Conservation (phyloP, 2,329 filamentous ascomycete species). For the Fusarium sp. region DNA sequence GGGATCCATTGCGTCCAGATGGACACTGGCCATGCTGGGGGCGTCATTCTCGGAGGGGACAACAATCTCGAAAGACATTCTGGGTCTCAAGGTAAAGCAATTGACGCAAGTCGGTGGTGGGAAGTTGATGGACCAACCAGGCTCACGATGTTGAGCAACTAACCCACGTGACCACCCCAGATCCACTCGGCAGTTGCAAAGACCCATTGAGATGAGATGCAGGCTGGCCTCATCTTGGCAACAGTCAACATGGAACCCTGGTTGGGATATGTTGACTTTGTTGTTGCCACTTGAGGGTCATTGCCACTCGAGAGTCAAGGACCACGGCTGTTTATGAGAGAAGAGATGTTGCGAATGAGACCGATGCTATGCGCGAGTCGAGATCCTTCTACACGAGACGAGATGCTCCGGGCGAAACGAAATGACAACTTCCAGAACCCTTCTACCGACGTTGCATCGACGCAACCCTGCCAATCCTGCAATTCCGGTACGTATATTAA, state of each 20-base stretch:
- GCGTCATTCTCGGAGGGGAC: conserved; percentile 42
- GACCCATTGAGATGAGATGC: background rate
- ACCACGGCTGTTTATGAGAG: background rate
- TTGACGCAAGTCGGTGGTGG: conserved; percentile 7
- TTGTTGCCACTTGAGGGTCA: background rate
- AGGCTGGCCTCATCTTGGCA: background rate
- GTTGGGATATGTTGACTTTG: background rate
- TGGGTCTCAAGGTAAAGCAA: background rate
- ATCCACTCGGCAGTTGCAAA: background rate
- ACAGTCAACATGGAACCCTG: background rate
- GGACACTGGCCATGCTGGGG: conserved; percentile 43
- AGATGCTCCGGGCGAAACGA: background rate
- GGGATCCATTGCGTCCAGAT: conserved; percentile 52
- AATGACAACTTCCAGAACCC: background rate
- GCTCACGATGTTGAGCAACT: conserved; percentile 14
- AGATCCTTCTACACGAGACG: background rate
- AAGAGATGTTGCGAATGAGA: background rate
- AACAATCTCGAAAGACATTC: conserved; percentile 44
- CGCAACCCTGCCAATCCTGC: background rate
- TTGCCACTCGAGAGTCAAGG: background rate
- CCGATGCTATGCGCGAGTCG: background rate
- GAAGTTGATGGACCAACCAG: background rate
- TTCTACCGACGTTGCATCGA: background rate
- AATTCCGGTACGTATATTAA: background rate
- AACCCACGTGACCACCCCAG: conserved; percentile 23